phyloP scores from a whole-genome alignment of 1,139 yeast genomes.

The Lodderomyces orthopsilosis region DNA sequence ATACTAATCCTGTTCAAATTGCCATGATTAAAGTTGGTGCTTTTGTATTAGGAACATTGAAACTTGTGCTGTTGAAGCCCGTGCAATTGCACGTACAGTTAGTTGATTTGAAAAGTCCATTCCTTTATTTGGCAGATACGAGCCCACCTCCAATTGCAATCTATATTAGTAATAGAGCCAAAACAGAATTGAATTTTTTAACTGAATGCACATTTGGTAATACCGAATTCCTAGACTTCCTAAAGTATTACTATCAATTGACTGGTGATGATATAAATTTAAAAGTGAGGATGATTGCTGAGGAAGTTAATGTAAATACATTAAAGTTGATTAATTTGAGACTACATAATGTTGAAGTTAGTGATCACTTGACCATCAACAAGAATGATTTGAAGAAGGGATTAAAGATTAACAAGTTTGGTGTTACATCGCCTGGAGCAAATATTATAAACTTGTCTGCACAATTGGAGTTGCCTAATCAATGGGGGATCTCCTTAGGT shows the following conservation, averaged over 20 bases:
- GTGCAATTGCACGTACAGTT: conserved; percentile 23
- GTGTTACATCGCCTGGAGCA: conserved; percentile 7
- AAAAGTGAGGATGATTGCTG: conserved; percentile 20
- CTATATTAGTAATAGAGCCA: conserved; percentile 19
- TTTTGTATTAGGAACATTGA: conserved; percentile 22
- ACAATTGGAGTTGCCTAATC: conserved; percentile 12
- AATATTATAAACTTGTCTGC: conserved; percentile 5
- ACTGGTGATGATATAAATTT: conserved; percentile 16
- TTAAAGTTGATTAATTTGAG: conserved; percentile 17
- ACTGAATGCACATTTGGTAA: conserved; percentile 22
- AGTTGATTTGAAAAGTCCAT: conserved; percentile 16
- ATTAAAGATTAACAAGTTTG: conserved; percentile 10
- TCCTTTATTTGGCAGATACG: conserved; percentile 23
- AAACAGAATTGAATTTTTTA: conserved; percentile 26
- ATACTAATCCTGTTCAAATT: conserved; percentile 19
- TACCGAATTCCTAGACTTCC: conserved; percentile 20
- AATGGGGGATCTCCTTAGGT: conserved; percentile 20
- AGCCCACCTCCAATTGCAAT: conserved; percentile 24
- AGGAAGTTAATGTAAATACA: conserved; percentile 15
- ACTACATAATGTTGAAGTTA: conserved; percentile 19
- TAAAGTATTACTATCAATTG: conserved; percentile 17
- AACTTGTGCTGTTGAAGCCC: conserved; percentile 22
- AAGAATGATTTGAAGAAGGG: conserved; percentile 17
- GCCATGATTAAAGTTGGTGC: conserved; percentile 20
- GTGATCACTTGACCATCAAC: conserved; percentile 15